Evolutionary conservation across 768 basidiomycete genomes (phyloP), one percentile per base, ranked within the genome.

Genomic region (Xerocomellus chrysenteron): DNA sequence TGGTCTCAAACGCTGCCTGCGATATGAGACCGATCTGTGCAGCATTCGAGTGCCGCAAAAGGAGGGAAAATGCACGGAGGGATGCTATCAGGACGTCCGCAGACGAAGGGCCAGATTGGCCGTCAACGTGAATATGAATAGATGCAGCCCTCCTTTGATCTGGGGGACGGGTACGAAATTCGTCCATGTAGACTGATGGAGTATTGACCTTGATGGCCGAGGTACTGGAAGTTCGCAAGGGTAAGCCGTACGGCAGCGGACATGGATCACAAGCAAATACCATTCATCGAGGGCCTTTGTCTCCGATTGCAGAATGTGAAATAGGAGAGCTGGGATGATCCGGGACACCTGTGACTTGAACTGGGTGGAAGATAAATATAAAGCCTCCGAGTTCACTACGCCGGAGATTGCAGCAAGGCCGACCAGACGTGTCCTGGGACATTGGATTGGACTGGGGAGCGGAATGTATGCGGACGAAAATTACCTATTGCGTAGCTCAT

Each of bases 101-200:
- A 48, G 75, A 77, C 2, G 85, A 81, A 26, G 94, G 93, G 0
- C 94, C 94, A 48, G 85, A 83, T 64, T 97, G 91, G 11, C 94
- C 94, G 60, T 95, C 89, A 16, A 94, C 73, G 68, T 96, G 94
- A 10, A 88, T 75, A 67, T 95, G 94, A 14, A 97, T 88, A 2
- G 94, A 96, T 5, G 90, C 88, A 1, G 94, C 94, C 32, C 91
- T 83, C 52, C 94, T 77, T 69, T 95, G 90, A 14, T 85, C 76
- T 3, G 85, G 75, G 12, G 94, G 93, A 52, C 89, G 79, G 5
- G 86, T 85, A 36, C 92, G 83, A 63, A 94, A 96, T 67, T 95
- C 92, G 13, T 84, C 83, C 62, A 95, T 76, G 69, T 91, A 94
- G 2, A 87, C 83, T 1, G 93, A 92, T 3, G 78, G 80, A 2